Evolutionary conservation across 1,284 basidiomycete genomes (phyloP).

Genomic region (Sanghuangporus sanghuang): DNA sequence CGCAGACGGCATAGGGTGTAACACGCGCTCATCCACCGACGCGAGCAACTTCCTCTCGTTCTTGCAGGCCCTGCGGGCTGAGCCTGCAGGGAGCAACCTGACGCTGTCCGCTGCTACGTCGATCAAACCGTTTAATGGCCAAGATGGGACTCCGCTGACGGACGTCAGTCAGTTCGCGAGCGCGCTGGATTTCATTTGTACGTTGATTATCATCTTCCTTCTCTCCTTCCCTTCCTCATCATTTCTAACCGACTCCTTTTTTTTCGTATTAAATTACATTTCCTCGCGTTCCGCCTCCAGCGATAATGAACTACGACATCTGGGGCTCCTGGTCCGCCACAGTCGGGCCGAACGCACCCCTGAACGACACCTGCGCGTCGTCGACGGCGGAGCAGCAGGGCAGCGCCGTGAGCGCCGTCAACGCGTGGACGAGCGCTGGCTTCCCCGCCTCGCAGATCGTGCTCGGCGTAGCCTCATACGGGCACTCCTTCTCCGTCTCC

Average conservation of each 20-base stretch:
- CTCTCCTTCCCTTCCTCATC: neutral
- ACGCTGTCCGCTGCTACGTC: conserved; percentile 74
- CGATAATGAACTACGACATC: conserved; percentile 88
- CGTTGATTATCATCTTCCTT: neutral
- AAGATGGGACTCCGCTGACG: conserved; percentile 49
- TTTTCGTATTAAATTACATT: too few relatives aligned
- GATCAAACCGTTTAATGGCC: conserved; percentile 60
- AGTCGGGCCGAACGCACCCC: conserved; percentile 76
- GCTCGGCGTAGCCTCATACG: conserved; percentile 79
- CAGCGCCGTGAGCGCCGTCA: conserved; percentile 71
- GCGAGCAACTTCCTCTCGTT: conserved; percentile 70
- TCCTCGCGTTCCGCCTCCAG: conserved; percentile 20
- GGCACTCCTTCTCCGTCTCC: conserved; percentile 52
- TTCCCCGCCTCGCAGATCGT: conserved; percentile 77
- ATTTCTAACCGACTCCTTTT: neutral
- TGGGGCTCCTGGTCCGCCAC: conserved; percentile 48
- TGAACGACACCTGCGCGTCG: conserved; percentile 67
- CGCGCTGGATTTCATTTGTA: conserved; percentile 67
- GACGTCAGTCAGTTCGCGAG: conserved; percentile 68
- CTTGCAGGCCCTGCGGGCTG: conserved; percentile 64
- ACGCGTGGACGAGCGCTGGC: conserved; percentile 71
- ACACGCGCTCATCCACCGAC: conserved; percentile 57
- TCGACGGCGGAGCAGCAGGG: conserved; percentile 56
- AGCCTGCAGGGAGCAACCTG: conserved; percentile 50
- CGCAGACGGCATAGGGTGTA: conserved; percentile 64